These are phyloP conservation scores for Wallacemonas rigidus DNA, from an alignment of 208 protist genomes.

Conservation along the genomic window DNA sequence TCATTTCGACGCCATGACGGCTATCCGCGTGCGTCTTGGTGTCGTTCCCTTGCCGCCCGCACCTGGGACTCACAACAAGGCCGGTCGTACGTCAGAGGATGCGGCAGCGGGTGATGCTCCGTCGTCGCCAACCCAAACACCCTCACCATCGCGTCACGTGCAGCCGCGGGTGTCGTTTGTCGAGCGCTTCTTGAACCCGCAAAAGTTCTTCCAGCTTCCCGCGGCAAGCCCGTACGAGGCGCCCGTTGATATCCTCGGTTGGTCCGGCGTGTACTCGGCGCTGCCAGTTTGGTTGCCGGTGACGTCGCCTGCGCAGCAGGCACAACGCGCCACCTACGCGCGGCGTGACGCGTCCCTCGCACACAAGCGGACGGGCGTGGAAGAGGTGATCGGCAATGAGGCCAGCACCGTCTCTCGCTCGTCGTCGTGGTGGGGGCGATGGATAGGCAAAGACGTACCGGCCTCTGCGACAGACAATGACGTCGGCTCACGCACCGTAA, in stretches of 20 bases:
- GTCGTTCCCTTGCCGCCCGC: conserved; percentile 38
- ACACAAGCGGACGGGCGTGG: not conserved
- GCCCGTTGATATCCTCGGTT: conserved; percentile 47
- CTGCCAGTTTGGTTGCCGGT: conserved; percentile 46
- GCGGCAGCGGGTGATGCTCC: not conserved
- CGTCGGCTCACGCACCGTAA: not conserved
- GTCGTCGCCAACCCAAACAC: too few relatives aligned
- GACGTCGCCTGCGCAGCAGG: conserved; percentile 10
- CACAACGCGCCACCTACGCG: not conserved
- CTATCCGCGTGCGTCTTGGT: conserved; percentile 47
- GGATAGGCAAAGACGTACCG: not conserved
- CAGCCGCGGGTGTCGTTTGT: conserved; percentile 9
- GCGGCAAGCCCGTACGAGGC: not conserved
- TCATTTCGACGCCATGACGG: conserved; percentile 34
- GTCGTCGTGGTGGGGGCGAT: conserved; percentile 4
- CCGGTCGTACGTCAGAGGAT: not conserved
- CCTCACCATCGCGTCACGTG: too few relatives aligned
- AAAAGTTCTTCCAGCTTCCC: conserved; percentile 38
- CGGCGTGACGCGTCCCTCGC: not conserved
- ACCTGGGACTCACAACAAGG: not conserved
- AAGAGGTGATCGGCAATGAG: not conserved
- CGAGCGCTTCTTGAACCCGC: conserved; percentile 20
- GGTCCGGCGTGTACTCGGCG: conserved; percentile 38
- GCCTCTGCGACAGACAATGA: not conserved
- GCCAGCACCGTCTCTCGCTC: not conserved